Base-by-base conservation (phyloP, 2,329 filamentous ascomycete genomes). In the Ceratocystis papillata region DNA sequence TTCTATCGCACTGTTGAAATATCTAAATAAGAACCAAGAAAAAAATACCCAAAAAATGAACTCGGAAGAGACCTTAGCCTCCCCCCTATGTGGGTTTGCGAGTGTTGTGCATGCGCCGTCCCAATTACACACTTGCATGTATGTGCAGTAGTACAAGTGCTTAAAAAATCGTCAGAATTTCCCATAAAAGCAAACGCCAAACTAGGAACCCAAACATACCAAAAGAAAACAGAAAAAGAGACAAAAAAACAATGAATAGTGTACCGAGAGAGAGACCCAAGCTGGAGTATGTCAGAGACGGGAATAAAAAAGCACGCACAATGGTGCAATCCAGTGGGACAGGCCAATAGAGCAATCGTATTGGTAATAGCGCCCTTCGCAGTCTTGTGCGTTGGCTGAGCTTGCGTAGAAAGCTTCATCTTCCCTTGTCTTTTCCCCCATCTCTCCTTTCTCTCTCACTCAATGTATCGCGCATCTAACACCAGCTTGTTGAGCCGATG, bases 401-500 rank as follows among this genome's bases (percentile, higher is more conserved):
- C 22, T 15, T 53, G 22, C 48, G 15, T 53, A 15, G 1, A 28
- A 53, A 53, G 48, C 48, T 53, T 53, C 20, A 25, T 53, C 48
- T 12, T 28, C 22, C 7, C 20, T 53, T 20, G 46, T 25, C 20
- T 6, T 28, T 10, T 12, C 10, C 22, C 7, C 1, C 2, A n/a
- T 53, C 48, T 53, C 10, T 10, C 48, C 3, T 15, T n/a, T 7
- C 22, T 53, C 59, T n/a, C 22, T 53, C 53, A 68, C 65, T 80
- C 80, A 70, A 83, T 77, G 69, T 78, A 77, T 62, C 79, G 77
- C n/a, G 82, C 81, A 69, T 84, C 81, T 62, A 85, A 72, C 12
- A 85, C 77, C 2, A 78, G 77, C 70, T 75, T 76, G 67, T 82
- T 79, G 57, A 85, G 72, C 46, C 74, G 73, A 50, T 77, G 75